These are phyloP conservation scores for Lentinus brumalis DNA, from an alignment of 768 basidiomycete species.

Conservation along the genomic window DNA sequence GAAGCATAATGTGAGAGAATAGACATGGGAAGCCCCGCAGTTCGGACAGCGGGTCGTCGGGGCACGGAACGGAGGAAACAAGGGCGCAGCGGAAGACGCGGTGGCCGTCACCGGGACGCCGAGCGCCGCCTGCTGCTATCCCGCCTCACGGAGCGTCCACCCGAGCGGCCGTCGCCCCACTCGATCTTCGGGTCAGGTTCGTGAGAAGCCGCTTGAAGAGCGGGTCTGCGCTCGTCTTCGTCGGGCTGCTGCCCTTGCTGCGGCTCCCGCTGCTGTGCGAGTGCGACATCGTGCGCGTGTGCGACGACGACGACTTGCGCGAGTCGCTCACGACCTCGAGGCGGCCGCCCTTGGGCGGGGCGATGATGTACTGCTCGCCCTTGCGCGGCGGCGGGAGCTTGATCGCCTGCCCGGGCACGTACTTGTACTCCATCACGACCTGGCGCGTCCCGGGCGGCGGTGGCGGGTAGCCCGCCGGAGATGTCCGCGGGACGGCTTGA, in stretches of 20 bases:
- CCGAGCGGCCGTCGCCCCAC: conserved; percentile 13
- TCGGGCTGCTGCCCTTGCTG: conserved; percentile 16
- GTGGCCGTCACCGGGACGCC: conserved; percentile 21
- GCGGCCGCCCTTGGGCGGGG: conserved; percentile 25
- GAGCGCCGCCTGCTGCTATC: conserved; percentile 16
- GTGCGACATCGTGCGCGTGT: conserved; percentile 10
- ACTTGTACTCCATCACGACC: conserved; percentile 8
- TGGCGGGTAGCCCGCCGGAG: conserved; percentile 10
- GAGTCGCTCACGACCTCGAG: conserved; percentile 21
- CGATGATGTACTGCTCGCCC: conserved; percentile 31
- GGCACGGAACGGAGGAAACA: neutral
- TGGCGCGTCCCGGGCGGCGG: conserved; percentile 11
- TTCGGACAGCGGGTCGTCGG: neutral
- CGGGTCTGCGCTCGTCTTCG: conserved; percentile 17
- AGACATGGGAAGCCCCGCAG: neutral
- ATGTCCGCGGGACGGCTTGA: conserved; percentile 9
- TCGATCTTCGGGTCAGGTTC: conserved; percentile 17
- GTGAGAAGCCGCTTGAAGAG: conserved; percentile 28
- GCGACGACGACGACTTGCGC: neutral
- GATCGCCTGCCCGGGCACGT: conserved; percentile 13
- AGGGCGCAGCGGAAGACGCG: neutral
- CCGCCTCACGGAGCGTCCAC: conserved; percentile 8
- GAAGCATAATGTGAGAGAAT: conserved; percentile 4
- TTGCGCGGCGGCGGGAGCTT: conserved; percentile 26
- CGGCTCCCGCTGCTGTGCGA: conserved; percentile 2